Evolutionary conservation across 805 yeast genomes (phyloP).

Genomic region (Metschnikowia lochheadii): DNA sequence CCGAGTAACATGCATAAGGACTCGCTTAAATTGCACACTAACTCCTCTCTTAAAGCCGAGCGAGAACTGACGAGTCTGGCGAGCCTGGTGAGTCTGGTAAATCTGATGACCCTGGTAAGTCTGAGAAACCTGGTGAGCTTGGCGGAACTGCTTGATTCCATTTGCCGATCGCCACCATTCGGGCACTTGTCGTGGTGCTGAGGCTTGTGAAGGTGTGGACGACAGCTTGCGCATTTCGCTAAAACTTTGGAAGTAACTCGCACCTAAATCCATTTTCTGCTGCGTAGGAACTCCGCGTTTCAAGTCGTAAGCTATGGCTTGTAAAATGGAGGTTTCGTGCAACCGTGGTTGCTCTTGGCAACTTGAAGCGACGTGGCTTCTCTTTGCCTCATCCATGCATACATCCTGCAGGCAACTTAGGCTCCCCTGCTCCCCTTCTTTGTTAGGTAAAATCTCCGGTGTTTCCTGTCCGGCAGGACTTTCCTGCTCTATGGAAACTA

Average conservation of each 20-base stretch:
- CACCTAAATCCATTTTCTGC: constrained; percentile 2
- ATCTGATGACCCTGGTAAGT: neutral
- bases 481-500: neutral
- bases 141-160: no score
- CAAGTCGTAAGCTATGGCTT: constrained; percentile 1
- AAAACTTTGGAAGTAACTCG: neutral
- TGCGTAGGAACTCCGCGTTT: constrained; percentile 4
- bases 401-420: neutral
- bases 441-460: neutral
- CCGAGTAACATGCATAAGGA: neutral
- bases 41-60: neutral
- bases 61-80: neutral
- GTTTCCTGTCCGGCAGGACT: neutral
- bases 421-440: neutral
- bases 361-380: neutral
- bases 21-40: neutral
- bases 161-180: neutral
- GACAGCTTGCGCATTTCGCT: neutral
- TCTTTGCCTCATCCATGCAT: neutral
- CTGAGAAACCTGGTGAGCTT: neutral
- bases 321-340: neutral
- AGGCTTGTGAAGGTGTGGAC: neutral
- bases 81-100: neutral
- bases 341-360: neutral
- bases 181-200: neutral